Percentiles rank a stretch among this genome's conserved stretches.
These are phyloP conservation scores for Lasiodiplodia gonubiensis DNA, from an alignment of 2,329 filamentous ascomycete genomes.

Conservation along the genomic window DNA sequence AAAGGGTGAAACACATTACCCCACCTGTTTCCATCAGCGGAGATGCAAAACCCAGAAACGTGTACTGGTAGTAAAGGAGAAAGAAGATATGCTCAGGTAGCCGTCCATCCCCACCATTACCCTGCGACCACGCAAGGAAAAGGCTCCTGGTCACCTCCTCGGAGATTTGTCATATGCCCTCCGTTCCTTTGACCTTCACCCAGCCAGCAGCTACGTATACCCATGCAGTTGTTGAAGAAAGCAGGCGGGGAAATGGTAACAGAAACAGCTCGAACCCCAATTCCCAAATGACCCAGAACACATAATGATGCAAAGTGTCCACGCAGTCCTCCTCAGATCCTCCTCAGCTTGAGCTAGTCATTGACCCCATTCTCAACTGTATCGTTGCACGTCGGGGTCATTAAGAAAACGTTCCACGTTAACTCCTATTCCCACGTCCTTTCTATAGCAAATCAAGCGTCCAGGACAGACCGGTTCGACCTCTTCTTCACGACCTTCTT, in stretches of 20 bases:
- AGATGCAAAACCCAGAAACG: neutral
- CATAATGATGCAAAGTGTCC: neutral
- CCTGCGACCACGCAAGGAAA: neutral
- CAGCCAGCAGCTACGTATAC: neutral
- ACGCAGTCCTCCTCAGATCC: neutral
- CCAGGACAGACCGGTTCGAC: neutral
- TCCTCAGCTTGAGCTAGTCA: neutral
- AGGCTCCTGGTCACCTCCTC: neutral
- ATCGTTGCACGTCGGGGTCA: neutral
- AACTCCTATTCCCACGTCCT: neutral
- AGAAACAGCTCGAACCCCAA: neutral
- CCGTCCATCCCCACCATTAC: neutral
- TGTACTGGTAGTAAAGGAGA: neutral
- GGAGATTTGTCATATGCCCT: neutral
- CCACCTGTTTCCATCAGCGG: neutral
- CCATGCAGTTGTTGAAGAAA: neutral
- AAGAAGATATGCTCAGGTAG: neutral
- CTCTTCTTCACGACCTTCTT: slow-evolving; percentile 19
- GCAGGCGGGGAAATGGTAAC: neutral
- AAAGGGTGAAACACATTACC: neutral
- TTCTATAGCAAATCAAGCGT: neutral
- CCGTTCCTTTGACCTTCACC: neutral
- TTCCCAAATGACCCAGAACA: neutral
- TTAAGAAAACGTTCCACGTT: neutral
- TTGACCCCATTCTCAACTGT: neutral